A percentile compares a stretch with the other conserved stretches of the same genome.
phyloP scores from a whole-genome alignment of 2,329 filamentous ascomycete genomes.

The Exophiala xenobiotica region DNA sequence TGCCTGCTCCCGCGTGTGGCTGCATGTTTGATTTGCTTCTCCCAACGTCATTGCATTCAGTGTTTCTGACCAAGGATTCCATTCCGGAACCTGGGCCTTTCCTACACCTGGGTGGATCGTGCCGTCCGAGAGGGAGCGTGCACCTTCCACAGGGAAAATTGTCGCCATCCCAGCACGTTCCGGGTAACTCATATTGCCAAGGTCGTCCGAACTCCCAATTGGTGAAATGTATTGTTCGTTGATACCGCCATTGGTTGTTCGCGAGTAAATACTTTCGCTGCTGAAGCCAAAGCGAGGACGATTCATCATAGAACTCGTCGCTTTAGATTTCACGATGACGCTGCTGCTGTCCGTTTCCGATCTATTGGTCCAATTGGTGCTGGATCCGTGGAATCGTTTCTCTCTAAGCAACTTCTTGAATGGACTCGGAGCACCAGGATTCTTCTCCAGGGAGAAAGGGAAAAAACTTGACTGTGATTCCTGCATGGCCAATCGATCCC shows the following conservation, averaged over 20 bases:
- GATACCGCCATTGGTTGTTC: constrained; percentile 39
- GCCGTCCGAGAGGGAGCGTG: constrained; percentile 7
- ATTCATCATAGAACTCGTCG: constrained; percentile 6
- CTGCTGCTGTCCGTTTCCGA: constrained; percentile 9
- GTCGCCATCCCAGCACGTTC: constrained; percentile 38
- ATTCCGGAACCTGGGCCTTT: too few species aligned
- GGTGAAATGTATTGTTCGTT: constrained; percentile 17
- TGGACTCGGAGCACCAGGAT: constrained; percentile 19
- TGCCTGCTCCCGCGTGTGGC: constrained; percentile 41
- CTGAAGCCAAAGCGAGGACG: constrained; percentile 21
- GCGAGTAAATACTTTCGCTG: constrained; percentile 46
- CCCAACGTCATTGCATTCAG: not conserved
- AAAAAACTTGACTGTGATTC: constrained; percentile 27
- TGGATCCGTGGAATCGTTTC: constrained; percentile 4
- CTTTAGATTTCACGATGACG: constrained; percentile 9
- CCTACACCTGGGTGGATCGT: too few species aligned
- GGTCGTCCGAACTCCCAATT: constrained; percentile 21
- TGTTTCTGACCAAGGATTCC: constrained; percentile 26
- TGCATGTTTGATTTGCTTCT: constrained; percentile 1
- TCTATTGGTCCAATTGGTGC: not conserved
- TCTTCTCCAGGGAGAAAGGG: constrained; percentile 21
- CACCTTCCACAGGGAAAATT: constrained; percentile 35
- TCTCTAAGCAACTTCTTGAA: constrained; percentile 23
- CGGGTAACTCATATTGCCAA: constrained; percentile 10
- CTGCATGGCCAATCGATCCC: constrained; percentile 13